Evolutionary conservation across 139 green algal species (phyloP), one percentile per base, ranked within the genome.

Genomic region (Bryopsis sp.): DNA sequence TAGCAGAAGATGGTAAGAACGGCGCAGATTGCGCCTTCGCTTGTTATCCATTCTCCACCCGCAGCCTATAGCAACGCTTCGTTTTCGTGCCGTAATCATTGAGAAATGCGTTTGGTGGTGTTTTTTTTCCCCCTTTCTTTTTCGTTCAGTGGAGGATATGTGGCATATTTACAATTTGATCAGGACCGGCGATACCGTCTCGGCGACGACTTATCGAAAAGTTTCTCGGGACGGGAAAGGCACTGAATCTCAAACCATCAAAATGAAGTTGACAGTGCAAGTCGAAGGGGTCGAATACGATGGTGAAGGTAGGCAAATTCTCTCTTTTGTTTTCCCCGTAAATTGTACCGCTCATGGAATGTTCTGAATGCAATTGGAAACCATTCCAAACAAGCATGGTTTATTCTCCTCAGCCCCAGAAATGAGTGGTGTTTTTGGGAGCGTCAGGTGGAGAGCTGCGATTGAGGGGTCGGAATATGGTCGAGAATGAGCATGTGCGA

Each of bases 161-260:
- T 97, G 92, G 92, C 90, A 97, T 61, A 70, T 78, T 7, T 97
- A 89, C 72, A 96, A 96, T 69, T 66, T 96, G 15, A 72, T 93
- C 1, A 68, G 88, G 1, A 75, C 81, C 54, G 89, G 88, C 2
- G 90, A 96, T 77, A 57, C 57, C 1, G 78, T 97, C n/a, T 80
- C 78, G 26, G 78, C 79, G 39, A 87, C 79, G 48, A 91, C 88
- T 1, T 87, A 88, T 58, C 70, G 86, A 31, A 92, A 92, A 63
- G 80, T 87, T 15, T 26, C 58, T 26, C 43, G 73, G 8, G 83
- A 90, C 58, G 81, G 48, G 19, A 78, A 72, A 5, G 81, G 82
- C 28, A 67, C 64, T 26, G 85, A 92, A 34, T 86, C 73, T 39
- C 86, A 95, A 70, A 77, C 81, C 0, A 68, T 96, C 35, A 90